A percentile compares a stretch with the other conserved stretches of the same genome.
Conservation (phyloP, 2,329 filamentous ascomycete species). For the Colletotrichum navitas region DNA sequence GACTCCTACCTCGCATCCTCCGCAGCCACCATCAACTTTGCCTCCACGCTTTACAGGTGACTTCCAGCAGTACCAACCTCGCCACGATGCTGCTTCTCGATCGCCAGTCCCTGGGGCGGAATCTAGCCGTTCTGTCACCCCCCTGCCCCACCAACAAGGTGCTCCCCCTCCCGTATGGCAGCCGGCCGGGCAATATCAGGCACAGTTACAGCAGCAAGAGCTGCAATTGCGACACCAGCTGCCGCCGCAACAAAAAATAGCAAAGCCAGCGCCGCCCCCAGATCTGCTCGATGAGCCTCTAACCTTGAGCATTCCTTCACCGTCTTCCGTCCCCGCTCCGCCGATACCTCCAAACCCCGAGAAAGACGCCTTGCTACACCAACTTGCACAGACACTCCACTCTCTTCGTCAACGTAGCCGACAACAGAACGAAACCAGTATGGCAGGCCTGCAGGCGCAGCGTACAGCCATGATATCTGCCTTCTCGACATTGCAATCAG, state of each 20-base stretch:
- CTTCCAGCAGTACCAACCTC: conserved; percentile 30
- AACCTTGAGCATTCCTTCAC: conserved; percentile 62
- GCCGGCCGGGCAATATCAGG: conserved; percentile 36
- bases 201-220: conserved; percentile 44
- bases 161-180: conserved; percentile 39
- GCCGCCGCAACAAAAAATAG: conserved; percentile 47
- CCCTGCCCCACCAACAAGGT: conserved; percentile 43
- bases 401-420: conserved; percentile 77
- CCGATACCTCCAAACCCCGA: conserved; percentile 96
- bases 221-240: conserved; percentile 50
- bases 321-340: conserved; percentile 73
- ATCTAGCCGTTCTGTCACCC: conserved; percentile 45
- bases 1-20: not conserved
- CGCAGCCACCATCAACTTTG: not conserved
- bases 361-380: conserved; percentile 86
- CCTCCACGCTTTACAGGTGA: conserved; percentile 36
- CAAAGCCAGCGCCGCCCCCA: conserved; percentile 54
- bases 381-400: conserved; percentile 78
- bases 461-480: conserved; percentile 80
- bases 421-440: conserved; percentile 78
- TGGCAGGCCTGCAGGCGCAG: conserved; percentile 83
- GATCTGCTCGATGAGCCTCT: conserved; percentile 71
- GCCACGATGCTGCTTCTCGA: conserved; percentile 38
- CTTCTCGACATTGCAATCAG: conserved; percentile 76
- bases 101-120: conserved; percentile 9